Evolutionary conservation across 2,329 filamentous ascomycete genomes (phyloP), one percentile per base, ranked within the genome.

Genomic region (Cryphonectria carpinicola): DNA sequence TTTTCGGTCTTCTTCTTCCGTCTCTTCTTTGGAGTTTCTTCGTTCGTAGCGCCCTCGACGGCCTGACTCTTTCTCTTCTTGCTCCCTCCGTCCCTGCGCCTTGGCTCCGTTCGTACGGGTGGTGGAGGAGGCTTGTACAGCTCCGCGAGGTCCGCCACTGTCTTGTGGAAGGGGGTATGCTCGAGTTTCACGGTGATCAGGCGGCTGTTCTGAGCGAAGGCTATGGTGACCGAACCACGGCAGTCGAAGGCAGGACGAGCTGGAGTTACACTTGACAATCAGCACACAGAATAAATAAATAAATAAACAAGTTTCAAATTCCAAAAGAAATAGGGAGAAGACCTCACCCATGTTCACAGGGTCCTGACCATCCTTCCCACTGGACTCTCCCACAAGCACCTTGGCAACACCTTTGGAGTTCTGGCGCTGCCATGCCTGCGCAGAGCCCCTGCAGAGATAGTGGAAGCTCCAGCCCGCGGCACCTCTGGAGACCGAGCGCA

Each of bases 171-270:
- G 4, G 84, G 85, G 0, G 84, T 87, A 74, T 90, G 88, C 43
- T 86, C 83, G 74, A 89, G 89, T 70, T 85, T 85, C 68, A 89
- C 80, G 14, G 83, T 81, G 54, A 89, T 84, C 11, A 80, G 78
- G 43, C 84, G 83, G 41, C 79, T 82, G 35, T 80, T 81, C 68
- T 83, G 84, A 8, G 83, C 81, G 73, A 90, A 89, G 0, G 81
- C 76, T 60, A 90, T 81, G 2, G 78, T 81, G 25, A 89, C 76
- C 0, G 81, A 80, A 25, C 88, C 88, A 52, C 85, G 82, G 71
- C 88, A 90, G 74, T 90, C 87, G 73, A 89, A 90, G 0, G 87
- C 87, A 66, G 88, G 88, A 19, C 88, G 85, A 39, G 79, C 86
- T 87, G 72, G 41, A 17, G 25, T 46, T 32, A 37, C 25, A 72